phyloP scores from a whole-genome alignment of 1,284 basidiomycete species.

The Schizophyllum commune region DNA sequence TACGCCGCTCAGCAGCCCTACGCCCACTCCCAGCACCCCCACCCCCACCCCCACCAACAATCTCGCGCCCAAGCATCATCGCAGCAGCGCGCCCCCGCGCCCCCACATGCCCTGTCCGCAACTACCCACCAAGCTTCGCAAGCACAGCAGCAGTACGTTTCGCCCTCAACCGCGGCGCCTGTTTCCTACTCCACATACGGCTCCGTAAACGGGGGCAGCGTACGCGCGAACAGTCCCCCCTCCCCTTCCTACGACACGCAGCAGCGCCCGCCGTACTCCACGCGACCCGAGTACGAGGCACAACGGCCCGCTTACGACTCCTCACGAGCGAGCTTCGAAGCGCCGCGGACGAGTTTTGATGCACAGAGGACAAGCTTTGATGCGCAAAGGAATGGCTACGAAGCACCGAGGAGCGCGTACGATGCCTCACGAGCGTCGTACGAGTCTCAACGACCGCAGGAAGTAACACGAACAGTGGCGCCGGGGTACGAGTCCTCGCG shows the following conservation, averaged over 20 bases:
- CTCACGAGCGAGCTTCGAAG: neutral
- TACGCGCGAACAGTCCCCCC: neutral
- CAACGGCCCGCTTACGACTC: neutral
- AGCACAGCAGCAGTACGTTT: neutral
- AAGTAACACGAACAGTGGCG: neutral
- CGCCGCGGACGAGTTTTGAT: neutral
- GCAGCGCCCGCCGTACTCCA: neutral
- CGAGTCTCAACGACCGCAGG: neutral
- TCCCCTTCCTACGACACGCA: neutral
- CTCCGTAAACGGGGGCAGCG: neutral
- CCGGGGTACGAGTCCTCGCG: neutral
- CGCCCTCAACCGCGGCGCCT: neutral
- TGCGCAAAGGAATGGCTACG: neutral
- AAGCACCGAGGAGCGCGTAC: neutral
- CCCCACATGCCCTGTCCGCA: neutral
- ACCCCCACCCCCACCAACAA: neutral
- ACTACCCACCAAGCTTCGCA: neutral
- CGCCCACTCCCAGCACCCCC: neutral
- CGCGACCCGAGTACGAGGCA: neutral
- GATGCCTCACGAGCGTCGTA: neutral
- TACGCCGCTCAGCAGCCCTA: neutral
- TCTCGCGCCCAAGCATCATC: neutral
- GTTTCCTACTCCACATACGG: neutral
- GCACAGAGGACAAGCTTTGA: too few relatives aligned
- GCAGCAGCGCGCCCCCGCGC: neutral